Percentiles rank a stretch among this genome's conserved stretches.
phyloP scores from a whole-genome alignment of 768 basidiomycete genomes.

The Boletus speciosus region DNA sequence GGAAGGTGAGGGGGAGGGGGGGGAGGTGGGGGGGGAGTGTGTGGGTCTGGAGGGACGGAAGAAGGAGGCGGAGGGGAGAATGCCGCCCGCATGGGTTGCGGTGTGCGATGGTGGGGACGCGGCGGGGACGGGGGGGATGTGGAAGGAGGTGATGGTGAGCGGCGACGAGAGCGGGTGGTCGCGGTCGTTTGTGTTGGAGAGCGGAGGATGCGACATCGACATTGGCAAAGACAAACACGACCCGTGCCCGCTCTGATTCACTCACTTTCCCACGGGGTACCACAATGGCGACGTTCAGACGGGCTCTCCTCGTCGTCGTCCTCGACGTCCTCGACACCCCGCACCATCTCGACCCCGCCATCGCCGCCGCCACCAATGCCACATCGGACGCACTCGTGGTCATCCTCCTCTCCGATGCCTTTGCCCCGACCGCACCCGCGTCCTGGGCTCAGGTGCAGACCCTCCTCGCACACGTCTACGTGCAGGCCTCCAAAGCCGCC shows the following conservation, averaged over 20 bases:
- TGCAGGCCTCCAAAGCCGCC: slow-evolving; percentile 75
- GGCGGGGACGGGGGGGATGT: slow-evolving; percentile 14
- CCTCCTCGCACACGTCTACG: slow-evolving; percentile 80
- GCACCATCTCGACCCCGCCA: slow-evolving; percentile 52
- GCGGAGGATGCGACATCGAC: not conserved
- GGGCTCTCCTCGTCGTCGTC: slow-evolving; percentile 50
- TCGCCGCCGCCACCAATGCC: slow-evolving; percentile 43
- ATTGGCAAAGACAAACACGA: too few species aligned
- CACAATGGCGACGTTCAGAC: slow-evolving; percentile 5
- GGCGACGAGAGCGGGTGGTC: slow-evolving; percentile 27
- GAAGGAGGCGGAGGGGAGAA: slow-evolving; percentile 76
- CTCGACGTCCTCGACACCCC: slow-evolving; percentile 50
- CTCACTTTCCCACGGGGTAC: slow-evolving; percentile 15
- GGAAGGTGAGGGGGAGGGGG: slow-evolving; percentile 29
- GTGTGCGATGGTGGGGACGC: slow-evolving; percentile 50
- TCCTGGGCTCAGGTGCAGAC: slow-evolving; percentile 69
- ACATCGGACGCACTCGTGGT: slow-evolving; percentile 54
- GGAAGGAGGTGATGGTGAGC: slow-evolving; percentile 27
- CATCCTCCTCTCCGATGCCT: slow-evolving; percentile 61
- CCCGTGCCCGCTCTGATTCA: not conserved
- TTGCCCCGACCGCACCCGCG: slow-evolving; percentile 36
- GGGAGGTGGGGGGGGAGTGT: slow-evolving; percentile 42
- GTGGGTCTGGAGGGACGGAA: slow-evolving; percentile 67
- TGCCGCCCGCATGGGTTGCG: slow-evolving; percentile 67
- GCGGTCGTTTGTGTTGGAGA: slow-evolving; percentile 9